Base-by-base conservation (phyloP, 2,329 filamentous ascomycete species). In the Hypoxylon sp. region DNA sequence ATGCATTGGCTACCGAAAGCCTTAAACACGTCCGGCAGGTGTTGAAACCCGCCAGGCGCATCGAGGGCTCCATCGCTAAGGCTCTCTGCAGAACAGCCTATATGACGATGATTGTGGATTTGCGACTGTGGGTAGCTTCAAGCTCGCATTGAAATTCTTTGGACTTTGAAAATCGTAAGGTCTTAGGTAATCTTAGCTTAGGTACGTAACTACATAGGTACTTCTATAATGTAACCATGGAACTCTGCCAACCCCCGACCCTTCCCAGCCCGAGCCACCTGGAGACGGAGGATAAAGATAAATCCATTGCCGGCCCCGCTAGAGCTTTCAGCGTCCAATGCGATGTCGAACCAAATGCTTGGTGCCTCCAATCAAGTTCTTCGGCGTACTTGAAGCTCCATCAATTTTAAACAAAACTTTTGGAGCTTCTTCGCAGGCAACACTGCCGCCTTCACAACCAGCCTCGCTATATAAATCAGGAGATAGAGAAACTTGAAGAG, bases 11-110 rank as follows among this genome's bases (percentile, higher is more conserved):
- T n/a, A 68, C 23, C 11, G 70, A 58, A 11, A 72, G 61, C 27
- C 65, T 70, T 37, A 74, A 48, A 56, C 76, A 78, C 32, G 67
- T 70, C 39, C 74, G 70, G 65, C 75, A 78, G 61, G 74, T 70
- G 56, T 63, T 70, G 12, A 72, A 74, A 37, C 70, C 69, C 30
- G 69, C 70, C 27, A 70, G 73, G 39, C 74, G 72, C 57, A 74
- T 71, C 25, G 73, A 54, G 43, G 72, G 67, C 57, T 78, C 75
- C 76, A 78, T 78, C 41, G 14, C 69, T 25, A 16, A 46, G 51
- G 41, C 19, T 53, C 14, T n/a, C 25, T 45, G 25, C 29, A 47
- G 27, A 25, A 60, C 14, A 32, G 45, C n/a, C 27, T 19, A 45
- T 61, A 41, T 43, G 46, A 61, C 47, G 54, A 39, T 53, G 59